Evolutionary conservation across 306 rosid species (phyloP).

Genomic region (Acacia crassicarpa): DNA sequence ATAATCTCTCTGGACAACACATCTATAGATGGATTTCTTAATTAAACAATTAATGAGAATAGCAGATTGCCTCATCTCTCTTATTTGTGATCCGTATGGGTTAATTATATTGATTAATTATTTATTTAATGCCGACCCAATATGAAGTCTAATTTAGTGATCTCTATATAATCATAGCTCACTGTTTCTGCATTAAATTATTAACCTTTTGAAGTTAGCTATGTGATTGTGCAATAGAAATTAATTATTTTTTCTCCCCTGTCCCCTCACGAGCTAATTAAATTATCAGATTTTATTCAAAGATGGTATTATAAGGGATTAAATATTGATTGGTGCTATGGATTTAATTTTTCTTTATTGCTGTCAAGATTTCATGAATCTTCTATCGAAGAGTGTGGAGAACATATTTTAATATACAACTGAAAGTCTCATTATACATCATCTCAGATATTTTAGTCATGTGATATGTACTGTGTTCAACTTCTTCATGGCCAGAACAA

Average conservation of each 20-base stretch:
- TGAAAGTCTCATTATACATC: neutral
- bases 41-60: neutral
- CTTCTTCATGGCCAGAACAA: neutral
- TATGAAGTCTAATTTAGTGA: neutral
- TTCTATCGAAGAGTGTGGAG: neutral
- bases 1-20: neutral
- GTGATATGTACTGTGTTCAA: neutral
- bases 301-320: neutral
- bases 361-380: neutral
- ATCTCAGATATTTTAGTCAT: neutral
- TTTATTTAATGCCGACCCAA: neutral
- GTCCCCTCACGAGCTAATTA: neutral
- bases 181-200: constrained; percentile 16
- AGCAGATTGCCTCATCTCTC: neutral
- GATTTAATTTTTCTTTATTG: neutral
- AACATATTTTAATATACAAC: neutral
- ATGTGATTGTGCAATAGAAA: neutral
- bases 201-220: constrained; percentile 29
- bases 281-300: neutral
- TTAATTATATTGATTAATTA: neutral
- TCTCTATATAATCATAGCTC: neutral
- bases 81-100: neutral
- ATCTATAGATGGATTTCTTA: neutral
- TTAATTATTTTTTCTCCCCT: neutral
- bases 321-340: neutral